Percentiles rank a stretch among this genome's conserved stretches.
Conservation (phyloP, 2,329 filamentous ascomycete genomes). For the Triangularia verruculosa region DNA sequence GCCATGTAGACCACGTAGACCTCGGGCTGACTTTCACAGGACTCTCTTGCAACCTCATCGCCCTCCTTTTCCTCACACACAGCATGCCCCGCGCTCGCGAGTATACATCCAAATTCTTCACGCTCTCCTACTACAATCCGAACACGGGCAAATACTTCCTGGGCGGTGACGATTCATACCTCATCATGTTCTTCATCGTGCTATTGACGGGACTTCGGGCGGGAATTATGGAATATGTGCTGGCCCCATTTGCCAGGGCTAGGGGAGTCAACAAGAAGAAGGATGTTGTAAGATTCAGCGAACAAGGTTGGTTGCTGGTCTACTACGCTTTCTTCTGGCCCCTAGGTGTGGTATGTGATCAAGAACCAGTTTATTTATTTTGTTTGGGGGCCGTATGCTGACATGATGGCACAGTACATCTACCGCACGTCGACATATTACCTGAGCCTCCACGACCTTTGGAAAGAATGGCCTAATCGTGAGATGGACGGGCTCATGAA, state of each 20-base stretch:
- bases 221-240: conserved; percentile 79
- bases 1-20: conserved; percentile 1
- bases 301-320: conserved; percentile 87
- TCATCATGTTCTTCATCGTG: conserved; percentile 75
- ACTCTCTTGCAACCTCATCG: conserved; percentile 79
- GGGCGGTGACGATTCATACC: conserved; percentile 75
- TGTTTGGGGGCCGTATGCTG: conserved; percentile 17
- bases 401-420: conserved; percentile 61
- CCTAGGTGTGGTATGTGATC: conserved; percentile 69
- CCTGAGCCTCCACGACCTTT: conserved; percentile 73
- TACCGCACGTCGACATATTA: conserved; percentile 75
- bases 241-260: conserved; percentile 71
- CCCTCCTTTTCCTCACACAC: conserved; percentile 79
- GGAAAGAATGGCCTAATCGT: conserved; percentile 79
- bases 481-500: conserved; percentile 75
- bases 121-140: conserved; percentile 77
- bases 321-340: conserved; percentile 83
- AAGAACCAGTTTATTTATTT: neutral
- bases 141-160: conserved; percentile 67
- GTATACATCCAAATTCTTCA: conserved; percentile 84
- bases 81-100: conserved; percentile 74
- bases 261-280: conserved; percentile 75
- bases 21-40: conserved; percentile 46
- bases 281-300: conserved; percentile 77
- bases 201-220: conserved; percentile 85